Evolutionary conservation across 768 basidiomycete genomes (phyloP).

Genomic region (Sistotremastrum suecicum): DNA sequence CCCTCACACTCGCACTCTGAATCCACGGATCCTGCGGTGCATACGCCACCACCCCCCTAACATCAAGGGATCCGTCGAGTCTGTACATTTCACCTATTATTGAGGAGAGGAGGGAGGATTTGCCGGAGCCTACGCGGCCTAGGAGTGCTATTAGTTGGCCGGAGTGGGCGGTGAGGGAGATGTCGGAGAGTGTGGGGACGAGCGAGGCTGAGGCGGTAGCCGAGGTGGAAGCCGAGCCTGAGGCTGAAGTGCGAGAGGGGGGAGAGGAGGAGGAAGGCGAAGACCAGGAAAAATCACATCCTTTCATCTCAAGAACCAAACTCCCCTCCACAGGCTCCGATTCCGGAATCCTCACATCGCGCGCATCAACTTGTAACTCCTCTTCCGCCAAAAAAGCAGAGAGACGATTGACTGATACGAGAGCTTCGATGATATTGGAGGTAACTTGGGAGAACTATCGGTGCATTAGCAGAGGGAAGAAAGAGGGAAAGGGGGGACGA

Average conservation of each 20-base stretch:
- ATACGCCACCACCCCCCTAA: constrained; percentile 66
- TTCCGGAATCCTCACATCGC: constrained; percentile 31
- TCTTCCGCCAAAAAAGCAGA: constrained; percentile 60
- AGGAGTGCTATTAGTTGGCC: constrained; percentile 78
- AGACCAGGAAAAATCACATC: constrained; percentile 9
- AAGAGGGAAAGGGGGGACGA: constrained; percentile 1
- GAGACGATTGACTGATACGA: constrained; percentile 72
- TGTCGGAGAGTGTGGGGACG: constrained; percentile 67
- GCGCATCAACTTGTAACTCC: constrained; percentile 70
- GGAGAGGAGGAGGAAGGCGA: not conserved
- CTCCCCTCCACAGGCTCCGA: constrained; percentile 39
- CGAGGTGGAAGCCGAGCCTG: no score
- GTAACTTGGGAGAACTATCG: constrained; percentile 54
- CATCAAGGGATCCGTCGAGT: constrained; percentile 51
- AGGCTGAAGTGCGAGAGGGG: no score
- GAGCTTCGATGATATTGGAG: constrained; percentile 72
- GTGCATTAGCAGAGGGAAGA: constrained; percentile 2
- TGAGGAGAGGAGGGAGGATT: constrained; percentile 69
- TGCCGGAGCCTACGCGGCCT: constrained; percentile 85
- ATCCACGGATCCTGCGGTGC: constrained; percentile 87
- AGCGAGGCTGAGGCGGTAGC: constrained; percentile 22
- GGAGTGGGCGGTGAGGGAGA: constrained; percentile 61
- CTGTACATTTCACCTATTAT: constrained; percentile 82
- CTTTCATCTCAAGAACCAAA: constrained; percentile 28
- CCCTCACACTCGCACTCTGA: constrained; percentile 70